Conservation (phyloP, 2,329 filamentous ascomycete species). For the Paracoccidioides brasiliensis region DNA sequence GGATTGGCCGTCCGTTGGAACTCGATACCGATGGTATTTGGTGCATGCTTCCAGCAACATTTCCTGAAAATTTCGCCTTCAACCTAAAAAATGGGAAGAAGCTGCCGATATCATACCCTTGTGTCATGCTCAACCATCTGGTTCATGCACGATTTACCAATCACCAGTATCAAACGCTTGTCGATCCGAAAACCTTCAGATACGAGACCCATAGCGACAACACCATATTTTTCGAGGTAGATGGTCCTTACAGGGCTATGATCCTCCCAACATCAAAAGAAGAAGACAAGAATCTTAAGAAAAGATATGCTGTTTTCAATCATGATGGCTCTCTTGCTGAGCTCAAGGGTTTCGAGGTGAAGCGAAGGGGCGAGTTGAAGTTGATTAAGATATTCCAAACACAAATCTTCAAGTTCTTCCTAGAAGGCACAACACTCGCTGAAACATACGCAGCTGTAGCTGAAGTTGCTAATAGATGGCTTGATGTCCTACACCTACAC, state of each 20-base stretch:
- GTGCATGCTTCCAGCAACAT: conserved; percentile 95
- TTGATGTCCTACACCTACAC: conserved; percentile 84
- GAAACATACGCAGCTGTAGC: conserved; percentile 89
- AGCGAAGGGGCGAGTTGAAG: conserved; percentile 92
- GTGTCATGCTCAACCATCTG: conserved; percentile 96
- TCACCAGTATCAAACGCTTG: conserved; percentile 86
- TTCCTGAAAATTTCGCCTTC: conserved; percentile 92
- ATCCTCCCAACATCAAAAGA: conserved; percentile 94
- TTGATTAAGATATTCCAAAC: conserved; percentile 99
- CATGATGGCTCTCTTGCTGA: conserved; percentile 92
- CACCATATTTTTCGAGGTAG: conserved; percentile 98
- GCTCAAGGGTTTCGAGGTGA: conserved; percentile 93
- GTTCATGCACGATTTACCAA: conserved; percentile 94
- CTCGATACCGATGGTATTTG: conserved; percentile 98
- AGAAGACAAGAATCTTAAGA: conserved; percentile 99
- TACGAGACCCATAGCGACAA: conserved; percentile 98
- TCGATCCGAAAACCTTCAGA: conserved; percentile 64
- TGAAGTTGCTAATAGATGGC: conserved; percentile 88
- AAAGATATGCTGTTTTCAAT: conserved; percentile 97
- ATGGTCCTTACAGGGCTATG: conserved; percentile 96
- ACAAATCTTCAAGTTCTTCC: conserved; percentile 98
- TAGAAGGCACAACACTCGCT: conserved; percentile 73
- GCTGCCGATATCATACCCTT: conserved; percentile 89
- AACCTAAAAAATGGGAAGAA: conserved; percentile 95
- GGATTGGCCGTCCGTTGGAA: conserved; percentile 83